A percentile compares a stretch with the other conserved stretches of the same genome.
These are phyloP conservation scores for Nakazawaea ishiwadae DNA, from an alignment of 805 yeast species.

Conservation along the genomic window DNA sequence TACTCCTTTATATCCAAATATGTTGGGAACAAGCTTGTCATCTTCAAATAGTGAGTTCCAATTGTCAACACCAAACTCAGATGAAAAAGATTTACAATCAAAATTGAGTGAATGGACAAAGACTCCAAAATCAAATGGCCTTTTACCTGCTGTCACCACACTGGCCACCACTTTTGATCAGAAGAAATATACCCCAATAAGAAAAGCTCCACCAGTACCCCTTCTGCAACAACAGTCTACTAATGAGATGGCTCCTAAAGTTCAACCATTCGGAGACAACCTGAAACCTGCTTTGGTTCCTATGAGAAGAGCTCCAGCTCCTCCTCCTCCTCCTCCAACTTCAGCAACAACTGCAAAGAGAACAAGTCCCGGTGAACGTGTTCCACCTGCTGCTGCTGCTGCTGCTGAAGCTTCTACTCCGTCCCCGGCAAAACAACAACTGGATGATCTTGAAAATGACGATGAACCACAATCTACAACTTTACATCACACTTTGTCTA, in stretches of 20 bases:
- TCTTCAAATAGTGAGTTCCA: background rate
- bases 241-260: conserved; percentile 6
- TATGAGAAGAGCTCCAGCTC: conserved; percentile 52
- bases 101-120: conserved; percentile 37
- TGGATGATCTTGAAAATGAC: background rate
- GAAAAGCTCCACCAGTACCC: conserved; percentile 39
- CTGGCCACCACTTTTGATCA: conserved; percentile 14
- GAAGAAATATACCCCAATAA: conserved; percentile 29
- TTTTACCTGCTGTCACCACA: conserved; percentile 11
- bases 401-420: background rate
- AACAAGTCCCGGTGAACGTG: background rate
- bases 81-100: conserved; percentile 24
- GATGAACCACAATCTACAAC: background rate
- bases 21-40: conserved; percentile 3
- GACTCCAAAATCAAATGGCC: conserved; percentile 20
- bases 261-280: conserved; percentile 9
- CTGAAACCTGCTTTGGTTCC: conserved; percentile 35
- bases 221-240: background rate
- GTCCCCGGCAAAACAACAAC: background rate
- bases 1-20: conserved; percentile 12
- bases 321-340: conserved; percentile 39
- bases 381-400: background rate
- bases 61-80: conserved; percentile 17
- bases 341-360: background rate
- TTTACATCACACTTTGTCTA: conserved; percentile 9